phyloP scores from a whole-genome alignment of 108 stramenopile genomes.

The Skeletonema menzelii region DNA sequence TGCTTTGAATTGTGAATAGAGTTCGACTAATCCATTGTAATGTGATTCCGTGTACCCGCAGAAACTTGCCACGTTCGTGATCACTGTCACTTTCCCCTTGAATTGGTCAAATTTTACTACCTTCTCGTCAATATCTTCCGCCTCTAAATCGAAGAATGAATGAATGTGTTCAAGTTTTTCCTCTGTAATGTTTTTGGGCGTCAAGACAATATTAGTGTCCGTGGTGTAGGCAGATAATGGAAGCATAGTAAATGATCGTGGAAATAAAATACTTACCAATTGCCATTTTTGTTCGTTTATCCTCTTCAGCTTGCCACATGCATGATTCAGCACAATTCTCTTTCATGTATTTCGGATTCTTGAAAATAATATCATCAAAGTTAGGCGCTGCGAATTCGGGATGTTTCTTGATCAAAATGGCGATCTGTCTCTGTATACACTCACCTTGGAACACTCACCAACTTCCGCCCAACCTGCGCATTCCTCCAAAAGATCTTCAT shows the following conservation, averaged over 20 bases:
- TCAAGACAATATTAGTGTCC: neutral
- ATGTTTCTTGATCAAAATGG: too few relatives aligned
- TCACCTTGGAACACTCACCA: conserved; percentile 83
- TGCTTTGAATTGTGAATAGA: conserved; percentile 48
- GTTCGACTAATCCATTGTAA: conserved; percentile 63
- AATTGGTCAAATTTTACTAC: conserved; percentile 60
- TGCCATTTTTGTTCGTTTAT: conserved; percentile 15
- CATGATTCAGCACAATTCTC: conserved; percentile 39
- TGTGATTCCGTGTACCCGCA: conserved; percentile 86
- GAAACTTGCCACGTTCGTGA: conserved; percentile 82
- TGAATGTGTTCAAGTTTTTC: conserved; percentile 54
- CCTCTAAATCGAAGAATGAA: conserved; percentile 79
- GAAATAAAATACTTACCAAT: conserved; percentile 28
- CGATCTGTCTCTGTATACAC: too few relatives aligned
- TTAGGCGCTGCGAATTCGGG: too few relatives aligned
- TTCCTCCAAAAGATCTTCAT: conserved; percentile 29
- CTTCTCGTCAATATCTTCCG: conserved; percentile 75
- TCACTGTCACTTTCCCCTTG: conserved; percentile 68
- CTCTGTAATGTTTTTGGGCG: conserved; percentile 43
- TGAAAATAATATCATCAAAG: too few relatives aligned
- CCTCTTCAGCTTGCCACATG: conserved; percentile 23
- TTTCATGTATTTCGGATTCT: conserved; percentile 56
- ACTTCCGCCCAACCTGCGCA: conserved; percentile 63
- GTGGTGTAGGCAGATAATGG: neutral
- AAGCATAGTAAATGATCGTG: neutral